Conservation (phyloP, 164 flowering plant species). For the Tinospora cordifolia region DNA sequence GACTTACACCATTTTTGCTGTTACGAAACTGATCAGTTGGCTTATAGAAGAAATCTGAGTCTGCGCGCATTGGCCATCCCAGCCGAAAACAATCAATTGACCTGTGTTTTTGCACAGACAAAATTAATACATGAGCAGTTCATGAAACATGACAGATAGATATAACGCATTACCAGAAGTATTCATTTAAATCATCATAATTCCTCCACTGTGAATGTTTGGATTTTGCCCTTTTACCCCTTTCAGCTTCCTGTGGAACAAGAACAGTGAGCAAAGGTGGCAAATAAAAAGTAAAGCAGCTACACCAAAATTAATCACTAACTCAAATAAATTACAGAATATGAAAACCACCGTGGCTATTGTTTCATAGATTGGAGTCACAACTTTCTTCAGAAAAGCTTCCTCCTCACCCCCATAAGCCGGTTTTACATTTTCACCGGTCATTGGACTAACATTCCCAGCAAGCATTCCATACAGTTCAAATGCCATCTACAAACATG, state of each 20-base stretch:
- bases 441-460: conserved; percentile 96
- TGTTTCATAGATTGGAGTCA: conserved; percentile 84
- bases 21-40: conserved; percentile 22
- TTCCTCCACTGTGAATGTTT: conserved; percentile 99
- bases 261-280: not conserved
- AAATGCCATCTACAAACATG: conserved; percentile 70
- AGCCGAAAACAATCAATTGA: conserved; percentile 90
- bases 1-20: conserved; percentile 52
- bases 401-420: conserved; percentile 98
- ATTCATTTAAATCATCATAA: conserved; percentile 94
- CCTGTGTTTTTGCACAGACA: conserved; percentile 35
- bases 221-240: conserved; percentile 67
- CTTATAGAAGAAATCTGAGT: conserved; percentile 79
- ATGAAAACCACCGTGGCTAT: conserved; percentile 57
- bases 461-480: conserved; percentile 99
- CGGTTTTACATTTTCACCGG: conserved; percentile 95
- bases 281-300: not conserved
- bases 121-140: not conserved
- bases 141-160: not conserved
- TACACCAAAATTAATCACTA: not conserved
- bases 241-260: conserved; percentile 66
- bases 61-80: conserved; percentile 98
- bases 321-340: not conserved
- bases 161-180: conserved; percentile 64
- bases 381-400: conserved; percentile 83